Evolutionary conservation across 768 basidiomycete genomes (phyloP).

Genomic region (Kondoa subrosea): DNA sequence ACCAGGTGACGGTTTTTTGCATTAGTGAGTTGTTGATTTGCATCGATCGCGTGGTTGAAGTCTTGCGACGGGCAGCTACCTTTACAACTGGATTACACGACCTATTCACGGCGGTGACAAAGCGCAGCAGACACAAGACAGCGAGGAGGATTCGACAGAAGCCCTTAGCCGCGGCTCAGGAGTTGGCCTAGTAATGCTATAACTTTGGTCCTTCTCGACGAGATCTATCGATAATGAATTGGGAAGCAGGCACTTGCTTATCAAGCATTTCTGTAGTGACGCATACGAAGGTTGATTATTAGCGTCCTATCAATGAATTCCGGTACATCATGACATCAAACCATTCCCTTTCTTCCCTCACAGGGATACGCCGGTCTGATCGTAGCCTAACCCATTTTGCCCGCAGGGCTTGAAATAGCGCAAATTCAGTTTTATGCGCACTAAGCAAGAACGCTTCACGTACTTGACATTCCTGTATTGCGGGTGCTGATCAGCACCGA

Average conservation of each 20-base stretch:
- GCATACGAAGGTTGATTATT: too few relatives aligned
- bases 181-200: slow-evolving; percentile 72
- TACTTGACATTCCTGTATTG: not conserved
- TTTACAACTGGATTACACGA: slow-evolving; percentile 87
- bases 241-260: too few relatives aligned
- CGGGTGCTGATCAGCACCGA: not conserved
- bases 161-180: slow-evolving; percentile 36
- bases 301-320: too few relatives aligned
- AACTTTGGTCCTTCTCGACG: slow-evolving; percentile 20
- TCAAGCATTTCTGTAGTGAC: too few relatives aligned
- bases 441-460: too few relatives aligned
- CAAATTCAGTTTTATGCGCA: too few relatives aligned
- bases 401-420: not conserved
- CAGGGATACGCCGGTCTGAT: too few relatives aligned
- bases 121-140: not conserved
- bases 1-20: slow-evolving; percentile 73
- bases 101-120: slow-evolving; percentile 48
- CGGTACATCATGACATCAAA: too few relatives aligned
- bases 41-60: not conserved
- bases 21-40: slow-evolving; percentile 35
- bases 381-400: not conserved
- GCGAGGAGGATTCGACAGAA: too few relatives aligned
- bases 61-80: slow-evolving; percentile 37
- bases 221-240: not conserved
- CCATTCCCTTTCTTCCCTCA: too few relatives aligned